phyloP scores from a whole-genome alignment of 1,284 basidiomycete species.

The Ustilago hordei region DNA sequence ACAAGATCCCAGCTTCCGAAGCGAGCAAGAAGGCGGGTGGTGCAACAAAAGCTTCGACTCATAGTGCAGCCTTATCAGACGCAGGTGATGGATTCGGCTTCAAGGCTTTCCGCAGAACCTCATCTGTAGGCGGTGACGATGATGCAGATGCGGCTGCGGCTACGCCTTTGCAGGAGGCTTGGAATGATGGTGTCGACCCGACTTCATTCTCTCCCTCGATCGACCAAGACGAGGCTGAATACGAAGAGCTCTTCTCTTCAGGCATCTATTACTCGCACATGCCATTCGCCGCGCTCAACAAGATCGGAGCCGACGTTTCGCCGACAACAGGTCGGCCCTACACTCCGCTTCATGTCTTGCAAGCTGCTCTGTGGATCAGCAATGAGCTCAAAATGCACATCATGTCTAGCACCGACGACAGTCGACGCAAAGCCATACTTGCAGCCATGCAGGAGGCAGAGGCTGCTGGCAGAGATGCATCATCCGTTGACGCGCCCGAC shows the following conservation, averaged over 20 bases:
- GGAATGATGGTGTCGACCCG: conserved; percentile 37
- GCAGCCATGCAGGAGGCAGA: conserved; percentile 24
- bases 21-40: conserved; percentile 27
- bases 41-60: conserved; percentile 10
- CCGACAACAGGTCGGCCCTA: conserved; percentile 44
- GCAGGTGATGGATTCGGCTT: conserved; percentile 42
- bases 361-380: conserved; percentile 60
- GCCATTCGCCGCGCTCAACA: conserved; percentile 71
- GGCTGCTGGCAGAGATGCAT: conserved; percentile 12
- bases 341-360: conserved; percentile 51
- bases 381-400: conserved; percentile 57
- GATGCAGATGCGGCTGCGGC: conserved; percentile 27
- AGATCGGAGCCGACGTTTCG: conserved; percentile 48
- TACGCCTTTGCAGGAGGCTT: conserved; percentile 41
- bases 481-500: conserved; percentile 12
- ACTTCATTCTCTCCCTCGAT: conserved; percentile 29
- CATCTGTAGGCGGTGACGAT: conserved; percentile 21
- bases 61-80: conserved; percentile 28
- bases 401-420: conserved; percentile 18
- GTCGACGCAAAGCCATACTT: conserved; percentile 1
- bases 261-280: conserved; percentile 91
- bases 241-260: conserved; percentile 77
- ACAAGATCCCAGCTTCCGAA: not conserved
- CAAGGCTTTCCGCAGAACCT: conserved; percentile 40
- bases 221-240: conserved; percentile 62